Percentiles rank a stretch among this genome's conserved stretches.
These are phyloP conservation scores for Trichoderma sp. DNA, from an alignment of 2,329 filamentous ascomycete genomes.

Conservation along the genomic window DNA sequence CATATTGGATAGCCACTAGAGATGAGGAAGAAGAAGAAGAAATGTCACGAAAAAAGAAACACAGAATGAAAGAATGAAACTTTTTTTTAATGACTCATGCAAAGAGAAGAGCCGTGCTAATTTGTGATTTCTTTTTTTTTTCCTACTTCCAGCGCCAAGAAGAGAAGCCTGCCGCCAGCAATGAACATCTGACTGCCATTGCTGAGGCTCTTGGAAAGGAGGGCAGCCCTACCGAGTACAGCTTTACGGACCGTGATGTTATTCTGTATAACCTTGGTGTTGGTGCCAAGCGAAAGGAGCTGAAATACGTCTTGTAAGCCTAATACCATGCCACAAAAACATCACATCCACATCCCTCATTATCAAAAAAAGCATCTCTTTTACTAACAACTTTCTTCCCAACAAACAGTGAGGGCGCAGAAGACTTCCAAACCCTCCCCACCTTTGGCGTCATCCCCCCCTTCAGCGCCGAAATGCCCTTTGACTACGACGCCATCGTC, in stretches of 20 bases:
- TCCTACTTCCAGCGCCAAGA: conserved; percentile 30
- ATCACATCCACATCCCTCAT: too few relatives aligned
- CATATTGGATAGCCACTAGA: conserved; percentile 28
- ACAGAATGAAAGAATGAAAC: neutral
- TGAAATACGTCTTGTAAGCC: conserved; percentile 76
- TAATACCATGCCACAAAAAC: neutral
- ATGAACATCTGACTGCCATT: conserved; percentile 74
- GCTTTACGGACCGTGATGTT: conserved; percentile 82
- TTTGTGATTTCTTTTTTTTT: conserved; percentile 26
- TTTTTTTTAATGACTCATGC: neutral
- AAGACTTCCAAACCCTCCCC: conserved; percentile 91
- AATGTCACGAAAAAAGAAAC: conserved; percentile 19
- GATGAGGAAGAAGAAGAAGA: conserved; percentile 20
- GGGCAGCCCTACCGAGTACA: conserved; percentile 73
- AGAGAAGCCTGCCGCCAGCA: conserved; percentile 46
- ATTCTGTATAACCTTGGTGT: conserved; percentile 96
- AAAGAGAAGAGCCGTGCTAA: conserved; percentile 31
- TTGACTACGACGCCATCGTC: conserved; percentile 78
- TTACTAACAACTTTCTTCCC: conserved; percentile 10
- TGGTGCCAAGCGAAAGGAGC: conserved; percentile 86
- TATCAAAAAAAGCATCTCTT: neutral
- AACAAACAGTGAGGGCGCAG: conserved; percentile 69
- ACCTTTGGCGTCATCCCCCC: conserved; percentile 97
- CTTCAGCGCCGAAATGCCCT: conserved; percentile 82
- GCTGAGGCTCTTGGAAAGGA: conserved; percentile 73